phyloP scores from a whole-genome alignment of 2,329 filamentous ascomycete genomes.

The Xylariales sp. region DNA sequence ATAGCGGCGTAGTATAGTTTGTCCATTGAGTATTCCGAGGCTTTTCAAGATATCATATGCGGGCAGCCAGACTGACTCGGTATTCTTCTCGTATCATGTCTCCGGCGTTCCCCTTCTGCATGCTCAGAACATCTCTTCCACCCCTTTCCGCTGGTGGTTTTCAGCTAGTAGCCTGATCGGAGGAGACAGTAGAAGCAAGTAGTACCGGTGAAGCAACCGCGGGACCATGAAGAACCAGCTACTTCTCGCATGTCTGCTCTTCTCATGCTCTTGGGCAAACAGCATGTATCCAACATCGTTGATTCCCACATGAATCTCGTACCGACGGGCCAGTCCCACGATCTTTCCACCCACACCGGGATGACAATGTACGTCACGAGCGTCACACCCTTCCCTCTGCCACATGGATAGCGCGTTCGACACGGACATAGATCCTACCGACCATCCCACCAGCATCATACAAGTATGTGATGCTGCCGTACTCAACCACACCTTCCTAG shows the following conservation, averaged over 20 bases:
- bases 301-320: slow-evolving; percentile 14
- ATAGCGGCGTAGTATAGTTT: too few species aligned
- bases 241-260: neutral
- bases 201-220: slow-evolving; percentile 9
- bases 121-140: too few species aligned
- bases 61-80: too few species aligned
- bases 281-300: slow-evolving; percentile 5
- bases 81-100: too few species aligned
- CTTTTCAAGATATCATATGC: too few species aligned
- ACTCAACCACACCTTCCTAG: neutral
- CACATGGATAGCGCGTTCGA: slow-evolving; percentile 18
- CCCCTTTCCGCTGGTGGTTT: too few species aligned
- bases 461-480: slow-evolving; percentile 13
- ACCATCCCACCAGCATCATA: slow-evolving; percentile 18
- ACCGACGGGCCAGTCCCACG: slow-evolving; percentile 8
- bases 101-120: too few species aligned
- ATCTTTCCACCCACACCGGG: neutral
- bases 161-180: slow-evolving; percentile 8
- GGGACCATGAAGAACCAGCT: slow-evolving; percentile 12
- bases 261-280: neutral
- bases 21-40: too few species aligned
- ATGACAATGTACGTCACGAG: slow-evolving; percentile 9
- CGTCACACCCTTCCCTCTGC: slow-evolving; percentile 14
- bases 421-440: slow-evolving; percentile 18
- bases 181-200: slow-evolving; percentile 10